These are phyloP conservation scores for Zoysia japonica DNA, from an alignment of 176 grass and related monocot genomes.

Conservation along the genomic window DNA sequence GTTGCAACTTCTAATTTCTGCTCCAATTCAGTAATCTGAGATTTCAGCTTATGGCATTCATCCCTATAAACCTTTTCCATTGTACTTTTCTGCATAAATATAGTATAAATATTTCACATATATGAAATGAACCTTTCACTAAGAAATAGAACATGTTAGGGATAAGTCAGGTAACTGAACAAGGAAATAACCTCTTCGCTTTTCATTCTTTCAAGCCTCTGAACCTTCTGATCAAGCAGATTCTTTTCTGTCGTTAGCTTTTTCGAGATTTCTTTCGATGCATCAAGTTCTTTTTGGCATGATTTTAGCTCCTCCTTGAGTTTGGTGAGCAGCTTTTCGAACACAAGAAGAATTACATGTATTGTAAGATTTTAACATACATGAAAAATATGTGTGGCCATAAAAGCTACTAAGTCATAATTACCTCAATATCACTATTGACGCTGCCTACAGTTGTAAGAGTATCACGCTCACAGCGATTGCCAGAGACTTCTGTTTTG, in stretches of 20 bases:
- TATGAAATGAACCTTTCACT: constrained; percentile 5
- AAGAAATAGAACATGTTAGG: constrained; percentile 7
- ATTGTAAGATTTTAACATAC: background rate
- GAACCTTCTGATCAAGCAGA: constrained; percentile 84
- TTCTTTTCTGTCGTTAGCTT: constrained; percentile 70
- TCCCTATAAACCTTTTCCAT: constrained; percentile 59
- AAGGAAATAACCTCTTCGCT: constrained; percentile 68
- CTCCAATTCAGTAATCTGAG: constrained; percentile 59
- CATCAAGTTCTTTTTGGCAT: constrained; percentile 70
- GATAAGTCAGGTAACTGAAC: background rate
- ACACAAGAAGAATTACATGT: constrained; percentile 22
- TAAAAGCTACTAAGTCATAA: background rate
- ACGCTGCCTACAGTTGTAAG: constrained; percentile 39
- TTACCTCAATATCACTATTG: constrained; percentile 51
- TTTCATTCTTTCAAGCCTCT: constrained; percentile 72
- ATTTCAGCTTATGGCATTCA: constrained; percentile 66
- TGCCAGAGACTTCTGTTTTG: constrained; percentile 25
- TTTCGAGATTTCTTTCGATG: constrained; percentile 64
- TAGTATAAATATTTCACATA: constrained; percentile 28
- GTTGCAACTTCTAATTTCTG: constrained; percentile 58
- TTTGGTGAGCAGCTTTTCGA: constrained; percentile 64
- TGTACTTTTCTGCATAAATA: constrained; percentile 54
- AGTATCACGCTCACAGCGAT: constrained; percentile 15
- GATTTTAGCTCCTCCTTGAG: constrained; percentile 85
- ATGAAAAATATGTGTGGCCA: constrained; percentile 1